Evolutionary conservation across 306 rosid species (phyloP).

Genomic region (Trifolium dubium): DNA sequence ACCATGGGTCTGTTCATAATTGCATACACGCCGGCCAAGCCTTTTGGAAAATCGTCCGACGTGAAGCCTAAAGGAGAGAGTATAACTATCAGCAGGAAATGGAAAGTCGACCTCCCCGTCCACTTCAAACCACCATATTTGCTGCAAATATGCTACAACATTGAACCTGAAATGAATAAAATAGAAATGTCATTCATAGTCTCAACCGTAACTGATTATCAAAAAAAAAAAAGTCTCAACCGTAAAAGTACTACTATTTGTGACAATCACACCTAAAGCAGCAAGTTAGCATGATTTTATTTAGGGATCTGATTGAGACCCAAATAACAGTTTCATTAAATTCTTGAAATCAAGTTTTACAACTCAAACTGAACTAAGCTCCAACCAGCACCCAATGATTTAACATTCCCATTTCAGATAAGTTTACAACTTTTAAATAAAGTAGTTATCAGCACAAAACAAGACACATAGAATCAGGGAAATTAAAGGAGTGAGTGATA

Average conservation of each 20-base stretch:
- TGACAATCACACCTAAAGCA: slow-evolving; percentile 30
- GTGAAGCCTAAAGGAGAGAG: slow-evolving; percentile 86
- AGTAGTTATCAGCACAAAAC: background rate
- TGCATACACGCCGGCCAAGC: slow-evolving; percentile 81
- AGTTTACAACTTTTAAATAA: slow-evolving; percentile 4
- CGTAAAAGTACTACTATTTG: slow-evolving; percentile 7
- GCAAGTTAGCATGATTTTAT: slow-evolving; percentile 5
- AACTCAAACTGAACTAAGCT: background rate
- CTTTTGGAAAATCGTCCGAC: slow-evolving; percentile 81
- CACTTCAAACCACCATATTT: slow-evolving; percentile 98
- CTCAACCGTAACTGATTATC: too few species aligned
- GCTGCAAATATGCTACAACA: slow-evolving; percentile 82
- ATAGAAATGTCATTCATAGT: slow-evolving; percentile 3
- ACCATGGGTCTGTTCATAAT: slow-evolving; percentile 88
- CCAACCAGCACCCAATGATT: background rate
- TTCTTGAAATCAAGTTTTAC: background rate
- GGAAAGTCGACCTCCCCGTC: slow-evolving; percentile 80
- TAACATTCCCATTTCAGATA: background rate
- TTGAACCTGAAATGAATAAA: slow-evolving; percentile 73
- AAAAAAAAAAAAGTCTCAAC: too few species aligned
- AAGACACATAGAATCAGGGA: background rate
- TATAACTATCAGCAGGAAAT: slow-evolving; percentile 80
- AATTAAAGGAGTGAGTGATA: slow-evolving; percentile 1
- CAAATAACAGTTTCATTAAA: background rate
- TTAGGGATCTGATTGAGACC: background rate